Percentiles rank a stretch among this genome's conserved stretches.
These are phyloP conservation scores for Bertia moriformis DNA, from an alignment of 2,329 filamentous ascomycete species.

Conservation along the genomic window DNA sequence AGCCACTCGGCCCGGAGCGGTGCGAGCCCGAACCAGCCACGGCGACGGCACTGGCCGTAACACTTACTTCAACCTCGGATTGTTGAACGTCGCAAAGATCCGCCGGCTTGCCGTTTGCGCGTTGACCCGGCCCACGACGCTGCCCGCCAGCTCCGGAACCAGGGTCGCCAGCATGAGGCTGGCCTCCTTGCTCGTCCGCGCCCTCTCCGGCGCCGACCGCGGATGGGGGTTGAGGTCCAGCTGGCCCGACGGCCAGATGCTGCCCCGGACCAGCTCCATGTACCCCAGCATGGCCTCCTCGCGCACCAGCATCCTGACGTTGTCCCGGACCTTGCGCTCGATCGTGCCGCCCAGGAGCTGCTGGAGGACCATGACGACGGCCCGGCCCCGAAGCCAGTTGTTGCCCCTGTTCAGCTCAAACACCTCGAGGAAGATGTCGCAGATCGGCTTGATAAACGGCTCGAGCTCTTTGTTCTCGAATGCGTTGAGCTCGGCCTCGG, in stretches of 20 bases:
- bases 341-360: slow-evolving; percentile 92
- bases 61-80: slow-evolving; percentile 72
- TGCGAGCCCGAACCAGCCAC: slow-evolving; percentile 4
- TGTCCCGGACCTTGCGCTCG: slow-evolving; percentile 85
- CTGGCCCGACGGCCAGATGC: slow-evolving; percentile 67
- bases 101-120: slow-evolving; percentile 79
- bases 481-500: slow-evolving; percentile 82
- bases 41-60: slow-evolving; percentile 5
- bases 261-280: slow-evolving; percentile 57
- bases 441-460: slow-evolving; percentile 96
- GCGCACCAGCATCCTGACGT: slow-evolving; percentile 55
- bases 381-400: slow-evolving; percentile 90
- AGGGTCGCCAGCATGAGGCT: slow-evolving; percentile 78
- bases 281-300: slow-evolving; percentile 71
- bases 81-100: slow-evolving; percentile 84
- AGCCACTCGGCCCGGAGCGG: slow-evolving; percentile 4
- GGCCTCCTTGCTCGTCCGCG: slow-evolving; percentile 71
- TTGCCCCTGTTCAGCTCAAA: slow-evolving; percentile 91
- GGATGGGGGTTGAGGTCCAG: slow-evolving; percentile 27
- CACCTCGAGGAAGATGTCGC: slow-evolving; percentile 87
- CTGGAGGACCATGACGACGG: slow-evolving; percentile 89
- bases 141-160: slow-evolving; percentile 78
- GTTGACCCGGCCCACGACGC: slow-evolving; percentile 83
- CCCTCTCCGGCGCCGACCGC: slow-evolving; percentile 59
- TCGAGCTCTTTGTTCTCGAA: slow-evolving; percentile 83